Evolutionary conservation across 1,139 yeast species (phyloP).

Genomic region (Yamadazyma jaroonii): DNA sequence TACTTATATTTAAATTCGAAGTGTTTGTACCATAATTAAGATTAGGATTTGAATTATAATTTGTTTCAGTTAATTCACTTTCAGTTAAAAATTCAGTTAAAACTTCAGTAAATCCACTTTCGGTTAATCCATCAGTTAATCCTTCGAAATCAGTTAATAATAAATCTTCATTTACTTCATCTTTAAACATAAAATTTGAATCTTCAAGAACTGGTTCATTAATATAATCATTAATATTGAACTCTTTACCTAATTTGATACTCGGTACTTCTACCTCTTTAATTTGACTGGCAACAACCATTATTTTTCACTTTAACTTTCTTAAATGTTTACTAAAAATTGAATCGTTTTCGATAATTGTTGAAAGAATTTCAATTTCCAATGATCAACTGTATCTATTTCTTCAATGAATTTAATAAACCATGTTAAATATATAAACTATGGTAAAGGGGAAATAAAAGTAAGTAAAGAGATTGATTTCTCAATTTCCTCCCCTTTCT

Average conservation of each 20-base stretch:
- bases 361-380: slow-evolving; percentile 6
- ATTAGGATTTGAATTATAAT: background rate
- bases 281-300: slow-evolving; percentile 1
- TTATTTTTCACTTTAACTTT: no score
- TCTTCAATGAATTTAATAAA: background rate
- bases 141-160: slow-evolving; percentile 2
- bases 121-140: slow-evolving; percentile 4
- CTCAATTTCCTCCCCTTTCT: no score
- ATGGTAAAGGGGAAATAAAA: background rate
- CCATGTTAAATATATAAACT: background rate
- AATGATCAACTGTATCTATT: slow-evolving; percentile 2
- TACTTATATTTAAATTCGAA: background rate
- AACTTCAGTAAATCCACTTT: slow-evolving; percentile 3
- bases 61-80: background rate
- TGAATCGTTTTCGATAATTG: background rate
- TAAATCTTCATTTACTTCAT: background rate
- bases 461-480: background rate
- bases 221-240: slow-evolving; percentile 14
- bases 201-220: slow-evolving; percentile 13
- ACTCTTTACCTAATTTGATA: slow-evolving; percentile 6
- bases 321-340: no score
- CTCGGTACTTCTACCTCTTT: background rate
- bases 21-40: background rate
- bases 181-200: slow-evolving; percentile 1
- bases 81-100: slow-evolving; percentile 2